phyloP scores from a whole-genome alignment of 371 early-diverging fungal genomes.

The Mucor ambiguus region DNA sequence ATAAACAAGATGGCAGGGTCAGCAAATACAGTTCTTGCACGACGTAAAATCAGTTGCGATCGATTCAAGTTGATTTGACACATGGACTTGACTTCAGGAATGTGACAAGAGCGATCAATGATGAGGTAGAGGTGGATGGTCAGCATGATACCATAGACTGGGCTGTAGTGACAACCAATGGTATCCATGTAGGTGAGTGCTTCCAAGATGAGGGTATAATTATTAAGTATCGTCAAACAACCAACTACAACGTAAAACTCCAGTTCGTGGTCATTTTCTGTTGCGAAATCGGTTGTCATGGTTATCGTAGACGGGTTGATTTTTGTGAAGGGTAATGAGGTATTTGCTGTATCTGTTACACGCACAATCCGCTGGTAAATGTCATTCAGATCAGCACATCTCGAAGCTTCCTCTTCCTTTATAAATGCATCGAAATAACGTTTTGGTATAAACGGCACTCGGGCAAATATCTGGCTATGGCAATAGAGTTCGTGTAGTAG shows the following conservation, averaged over 20 bases:
- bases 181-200: slow-evolving; percentile 30
- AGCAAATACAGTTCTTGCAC: slow-evolving; percentile 22
- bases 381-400: slow-evolving; percentile 25
- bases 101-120: slow-evolving; percentile 20
- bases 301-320: neutral
- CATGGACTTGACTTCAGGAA: slow-evolving; percentile 24
- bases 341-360: neutral
- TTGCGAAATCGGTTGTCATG: neutral
- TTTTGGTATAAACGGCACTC: slow-evolving; percentile 41
- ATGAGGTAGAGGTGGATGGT: slow-evolving; percentile 34
- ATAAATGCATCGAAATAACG: slow-evolving; percentile 27
- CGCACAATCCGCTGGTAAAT: slow-evolving; percentile 29
- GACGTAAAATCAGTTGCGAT: slow-evolving; percentile 30
- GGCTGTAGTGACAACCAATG: slow-evolving; percentile 42
- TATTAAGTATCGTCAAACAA: slow-evolving; percentile 25
- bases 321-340: neutral
- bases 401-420: slow-evolving; percentile 20
- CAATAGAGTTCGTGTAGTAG: slow-evolving; percentile 35
- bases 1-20: slow-evolving; percentile 35
- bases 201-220: slow-evolving; percentile 43
- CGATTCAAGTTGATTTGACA: slow-evolving; percentile 42
- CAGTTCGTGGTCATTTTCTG: slow-evolving; percentile 16
- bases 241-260: slow-evolving; percentile 33
- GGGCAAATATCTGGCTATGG: slow-evolving; percentile 35
- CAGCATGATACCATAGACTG: slow-evolving; percentile 35